Conservation (phyloP, 768 basidiomycete genomes). For the Russula griseocarnosa region DNA sequence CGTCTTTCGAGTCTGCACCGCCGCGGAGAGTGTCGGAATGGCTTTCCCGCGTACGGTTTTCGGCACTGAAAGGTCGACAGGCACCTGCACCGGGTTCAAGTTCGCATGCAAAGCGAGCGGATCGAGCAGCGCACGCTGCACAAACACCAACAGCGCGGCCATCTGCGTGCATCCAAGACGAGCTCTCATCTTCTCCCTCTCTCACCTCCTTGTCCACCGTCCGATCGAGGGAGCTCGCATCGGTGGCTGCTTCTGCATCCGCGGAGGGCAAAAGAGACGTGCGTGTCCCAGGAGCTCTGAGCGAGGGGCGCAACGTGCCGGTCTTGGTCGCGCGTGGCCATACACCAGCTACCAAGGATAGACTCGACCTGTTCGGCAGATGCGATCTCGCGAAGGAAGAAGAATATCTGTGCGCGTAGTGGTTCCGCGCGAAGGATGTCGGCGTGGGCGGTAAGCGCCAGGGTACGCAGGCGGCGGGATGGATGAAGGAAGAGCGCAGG, state of each 20-base stretch:
- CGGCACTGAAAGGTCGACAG: slow-evolving; percentile 37
- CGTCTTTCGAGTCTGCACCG: slow-evolving; percentile 32
- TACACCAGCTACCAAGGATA: slow-evolving; percentile 68
- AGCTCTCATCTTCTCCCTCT: slow-evolving; percentile 30
- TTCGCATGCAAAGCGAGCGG: slow-evolving; percentile 54
- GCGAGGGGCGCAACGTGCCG: slow-evolving; percentile 52
- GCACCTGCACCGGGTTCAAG: slow-evolving; percentile 59
- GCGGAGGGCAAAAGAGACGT: slow-evolving; percentile 29
- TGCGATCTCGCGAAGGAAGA: slow-evolving; percentile 48
- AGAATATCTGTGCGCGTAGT: slow-evolving; percentile 47
- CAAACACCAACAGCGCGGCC: slow-evolving; percentile 46
- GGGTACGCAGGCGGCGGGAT: slow-evolving; percentile 65
- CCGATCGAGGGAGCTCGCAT: neutral
- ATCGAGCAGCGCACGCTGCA: slow-evolving; percentile 54
- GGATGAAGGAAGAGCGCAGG: slow-evolving; percentile 77
- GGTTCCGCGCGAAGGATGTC: slow-evolving; percentile 56
- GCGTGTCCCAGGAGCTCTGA: slow-evolving; percentile 50
- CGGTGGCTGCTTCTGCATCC: slow-evolving; percentile 1
- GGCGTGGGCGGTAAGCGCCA: slow-evolving; percentile 57
- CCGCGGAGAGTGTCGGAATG: slow-evolving; percentile 30
- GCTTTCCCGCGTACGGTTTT: slow-evolving; percentile 36
- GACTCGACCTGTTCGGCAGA: slow-evolving; percentile 49
- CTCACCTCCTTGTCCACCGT: neutral
- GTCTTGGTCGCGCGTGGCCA: slow-evolving; percentile 70
- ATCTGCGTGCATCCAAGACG: slow-evolving; percentile 36